Evolutionary conservation across 495 filamentous ascomycete genomes (phyloP), one percentile per base, ranked within the genome.

Genomic region (Cudoniella acicularis): DNA sequence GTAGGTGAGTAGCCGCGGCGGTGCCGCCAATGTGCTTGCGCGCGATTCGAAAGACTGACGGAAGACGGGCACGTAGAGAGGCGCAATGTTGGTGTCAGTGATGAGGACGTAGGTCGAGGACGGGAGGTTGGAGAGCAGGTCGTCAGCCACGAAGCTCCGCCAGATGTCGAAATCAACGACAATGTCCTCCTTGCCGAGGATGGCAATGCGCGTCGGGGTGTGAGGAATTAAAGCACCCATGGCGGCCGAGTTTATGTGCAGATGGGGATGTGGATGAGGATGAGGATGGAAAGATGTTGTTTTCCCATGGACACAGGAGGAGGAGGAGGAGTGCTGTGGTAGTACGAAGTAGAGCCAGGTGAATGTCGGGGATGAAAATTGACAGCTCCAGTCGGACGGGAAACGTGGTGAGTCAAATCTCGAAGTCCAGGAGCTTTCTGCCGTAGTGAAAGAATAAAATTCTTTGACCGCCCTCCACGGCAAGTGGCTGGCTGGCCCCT

Each of bases 81-180:
- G 79, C 51, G 82, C 82, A 61, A 98, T 85, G 70, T 98, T 98
- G 18, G 90, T 93, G 73, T 98, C 94, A 67, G 94, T 98, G 65
- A 98, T 87, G 46, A 98, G 86, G 47, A 97, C 89, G 72, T 97
- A 98, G 59, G 91, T 97, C 23, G 91, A 93, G 21, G 92, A 93
- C 43, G 80, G 74, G 59, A 94, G 73, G 67, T 85, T 87, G 25
- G 79, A 76, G 64, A 97, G 78, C 43, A 98, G 80, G 73, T 98
- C 95, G 65, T 87, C 74, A 49, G 85, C 84, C 64, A 98, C 85
- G 70, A 86, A 93, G 62, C 79, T 79, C 61, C 86, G 84, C 88
- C 91, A 97, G 58, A 98, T 83, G 56, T 88, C 89, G 70, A 96
- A 93, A 66, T 96, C 92, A 70, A 96, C 85, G 67, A 96, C 79